Evolutionary conservation across 2,329 filamentous ascomycete genomes (phyloP), one percentile per base, ranked within the genome.

Genomic region (Claviceps digitariae): DNA sequence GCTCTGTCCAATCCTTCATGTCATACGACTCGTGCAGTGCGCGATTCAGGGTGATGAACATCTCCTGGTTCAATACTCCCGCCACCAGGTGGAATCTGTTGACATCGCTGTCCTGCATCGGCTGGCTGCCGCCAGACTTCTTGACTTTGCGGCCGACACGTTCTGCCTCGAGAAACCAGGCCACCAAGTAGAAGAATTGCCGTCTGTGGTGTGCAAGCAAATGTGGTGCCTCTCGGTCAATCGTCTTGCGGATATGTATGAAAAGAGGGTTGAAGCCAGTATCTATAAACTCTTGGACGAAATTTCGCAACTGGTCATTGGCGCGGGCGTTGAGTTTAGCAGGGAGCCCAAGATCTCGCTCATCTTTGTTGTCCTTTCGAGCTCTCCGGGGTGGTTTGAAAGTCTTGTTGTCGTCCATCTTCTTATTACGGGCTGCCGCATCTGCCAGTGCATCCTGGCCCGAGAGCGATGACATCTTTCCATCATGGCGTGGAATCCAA

Each of bases 191-290:
- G 68, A 96, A 95, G 67, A 89, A 96, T 61, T 97, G 91, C 27
- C 84, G 80, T 2, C 81, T 77, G 62, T 96, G 90, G 53, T 86
- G 82, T 44, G 82, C 79, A 53, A 88, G 74, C 0, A 96, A 76
- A 57, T 95, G 84, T 27, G 91, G 82, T 1, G 86, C 86, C 69
- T 97, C 90, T 25, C 91, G 82, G 61, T 96, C 91, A 52, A 98
- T 86, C 2, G 90, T 88, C 67, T 88, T 91, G 51, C 93, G 83
- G 13, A 96, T 72, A 62, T 94, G 87, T 47, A 81, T 78, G 63
- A 97, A 95, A 0, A 90, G 73, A 4, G 90, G 90, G 64, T 97
- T 98, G 72, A 98, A 98, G 0, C 89, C 87, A 0, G 91, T 90
- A 66, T 98, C 91, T 3, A 98, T 73, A 61, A 98, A 96, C 47